Base-by-base conservation (phyloP, 1,284 basidiomycete species). In the Anthracocystis panici-leucophaei region DNA sequence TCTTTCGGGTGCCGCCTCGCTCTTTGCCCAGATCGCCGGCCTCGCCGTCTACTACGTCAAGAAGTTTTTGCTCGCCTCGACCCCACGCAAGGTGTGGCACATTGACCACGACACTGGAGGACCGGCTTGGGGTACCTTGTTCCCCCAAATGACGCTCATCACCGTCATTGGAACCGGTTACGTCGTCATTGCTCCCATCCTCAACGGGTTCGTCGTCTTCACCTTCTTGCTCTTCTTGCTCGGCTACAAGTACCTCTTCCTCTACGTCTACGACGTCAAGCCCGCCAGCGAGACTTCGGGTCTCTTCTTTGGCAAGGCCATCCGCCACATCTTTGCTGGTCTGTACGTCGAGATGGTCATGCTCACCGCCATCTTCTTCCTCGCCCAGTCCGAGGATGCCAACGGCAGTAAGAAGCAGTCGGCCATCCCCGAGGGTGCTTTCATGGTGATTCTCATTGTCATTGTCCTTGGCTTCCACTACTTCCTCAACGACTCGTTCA, bases 271-370 rank as follows among this genome's bases (percentile, higher is more conserved):
- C 82, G 92, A 94, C 74, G 91, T 92, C 82, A 90, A 91, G 16
- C 86, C 89, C 0, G 87, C 89, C 3, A 88, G 87, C 55, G 96
- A 99, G 77, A 98, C 96, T 0, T 95, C 94, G 29, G 96, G 96
- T 0, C 86, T 93, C 53, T 98, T 98, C 89, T 98, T 96, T 88
- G 95, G 95, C 49, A 93, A 92, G 86, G 96, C 97, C 1, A 90
- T 99, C 48, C 90, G 92, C 58, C 95, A 97, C 82, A 85, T 96
- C 45, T 97, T 98, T 79, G 93, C 94, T n/a, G 96, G 94, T 5
- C 75, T 84, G 20, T 85, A 85, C 66, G 68, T 85, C 60, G 76
- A 80, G 60, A 73, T 74, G 65, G 59, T 85, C 38, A 75, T 85
- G 64, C 68, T 83, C 41, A 70, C 81, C 16, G 74, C 78, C 56